Evolutionary conservation across 2,329 filamentous ascomycete species (phyloP).

Genomic region (Venturia effusa): DNA sequence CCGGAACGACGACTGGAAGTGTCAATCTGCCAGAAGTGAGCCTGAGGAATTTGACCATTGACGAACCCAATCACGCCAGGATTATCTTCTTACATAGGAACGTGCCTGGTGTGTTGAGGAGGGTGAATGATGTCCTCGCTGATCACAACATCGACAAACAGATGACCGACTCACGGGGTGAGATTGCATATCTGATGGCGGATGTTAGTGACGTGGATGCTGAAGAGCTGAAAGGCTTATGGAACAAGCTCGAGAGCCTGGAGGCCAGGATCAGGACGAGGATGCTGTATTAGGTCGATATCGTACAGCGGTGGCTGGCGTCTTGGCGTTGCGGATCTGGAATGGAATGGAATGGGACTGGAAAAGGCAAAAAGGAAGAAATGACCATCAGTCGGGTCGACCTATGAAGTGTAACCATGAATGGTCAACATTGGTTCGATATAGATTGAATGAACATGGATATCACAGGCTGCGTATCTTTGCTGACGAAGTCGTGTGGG

Average conservation of each 20-base stretch:
- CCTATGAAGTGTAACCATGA: not conserved
- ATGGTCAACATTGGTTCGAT: not conserved
- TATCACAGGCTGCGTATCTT: no score
- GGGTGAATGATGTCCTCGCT: slow-evolving; percentile 86
- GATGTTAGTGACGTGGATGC: slow-evolving; percentile 83
- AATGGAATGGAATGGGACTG: not conserved
- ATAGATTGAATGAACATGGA: not conserved
- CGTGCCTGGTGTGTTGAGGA: slow-evolving; percentile 80
- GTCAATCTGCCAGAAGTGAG: slow-evolving; percentile 96
- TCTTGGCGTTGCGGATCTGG: not conserved
- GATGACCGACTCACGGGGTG: slow-evolving; percentile 89
- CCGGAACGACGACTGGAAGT: slow-evolving; percentile 79
- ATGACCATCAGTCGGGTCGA: not conserved
- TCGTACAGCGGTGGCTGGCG: not conserved
- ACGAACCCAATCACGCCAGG: slow-evolving; percentile 81
- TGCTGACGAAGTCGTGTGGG: no score
- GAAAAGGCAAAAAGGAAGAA: not conserved
- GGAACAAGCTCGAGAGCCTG: slow-evolving; percentile 69
- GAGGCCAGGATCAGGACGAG: slow-evolving; percentile 5
- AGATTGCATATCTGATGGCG: slow-evolving; percentile 95
- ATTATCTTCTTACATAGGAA: slow-evolving; percentile 97
- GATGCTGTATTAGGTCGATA: slow-evolving; percentile 4
- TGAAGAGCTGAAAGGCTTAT: slow-evolving; percentile 74
- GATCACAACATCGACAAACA: slow-evolving; percentile 99
- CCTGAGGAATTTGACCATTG: slow-evolving; percentile 77